These are phyloP conservation scores for Sordaria brevicollis DNA, from an alignment of 495 filamentous ascomycete species.

Conservation along the genomic window DNA sequence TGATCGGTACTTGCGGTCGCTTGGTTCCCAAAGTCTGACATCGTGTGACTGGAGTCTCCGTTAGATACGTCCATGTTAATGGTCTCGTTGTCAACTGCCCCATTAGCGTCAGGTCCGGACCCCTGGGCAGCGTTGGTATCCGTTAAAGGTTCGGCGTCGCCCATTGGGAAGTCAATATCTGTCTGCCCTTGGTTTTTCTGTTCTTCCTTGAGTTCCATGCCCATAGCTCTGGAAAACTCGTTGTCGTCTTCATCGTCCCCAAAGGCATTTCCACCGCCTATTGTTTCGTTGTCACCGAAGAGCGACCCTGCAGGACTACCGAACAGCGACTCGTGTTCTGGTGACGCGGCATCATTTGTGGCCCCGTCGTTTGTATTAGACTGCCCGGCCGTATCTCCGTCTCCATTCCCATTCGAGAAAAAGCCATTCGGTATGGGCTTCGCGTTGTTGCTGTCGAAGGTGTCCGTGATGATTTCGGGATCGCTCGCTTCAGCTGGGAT, in stretches of 20 bases:
- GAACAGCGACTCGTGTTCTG: conserved; percentile 66
- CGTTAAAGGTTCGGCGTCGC: conserved; percentile 10
- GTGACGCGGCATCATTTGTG: conserved; percentile 42
- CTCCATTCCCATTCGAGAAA: conserved; percentile 21
- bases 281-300: conserved; percentile 49
- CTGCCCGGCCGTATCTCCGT: background rate
- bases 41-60: conserved; percentile 17
- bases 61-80: conserved; percentile 14
- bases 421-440: conserved; percentile 40
- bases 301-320: conserved; percentile 45
- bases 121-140: background rate
- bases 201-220: conserved; percentile 34
- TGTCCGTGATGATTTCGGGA: conserved; percentile 47
- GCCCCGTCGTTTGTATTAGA: background rate
- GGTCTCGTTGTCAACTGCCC: background rate
- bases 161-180: conserved; percentile 33
- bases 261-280: conserved; percentile 45
- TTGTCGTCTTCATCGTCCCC: conserved; percentile 68
- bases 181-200: conserved; percentile 31
- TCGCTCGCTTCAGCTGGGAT: conserved; percentile 64
- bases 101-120: background rate
- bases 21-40: conserved; percentile 9
- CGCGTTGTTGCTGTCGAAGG: conserved; percentile 45
- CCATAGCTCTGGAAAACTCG: conserved; percentile 73
- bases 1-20: conserved; percentile 4